phyloP scores from a whole-genome alignment of 257 asterid species.

The Nicotiana otophora region DNA sequence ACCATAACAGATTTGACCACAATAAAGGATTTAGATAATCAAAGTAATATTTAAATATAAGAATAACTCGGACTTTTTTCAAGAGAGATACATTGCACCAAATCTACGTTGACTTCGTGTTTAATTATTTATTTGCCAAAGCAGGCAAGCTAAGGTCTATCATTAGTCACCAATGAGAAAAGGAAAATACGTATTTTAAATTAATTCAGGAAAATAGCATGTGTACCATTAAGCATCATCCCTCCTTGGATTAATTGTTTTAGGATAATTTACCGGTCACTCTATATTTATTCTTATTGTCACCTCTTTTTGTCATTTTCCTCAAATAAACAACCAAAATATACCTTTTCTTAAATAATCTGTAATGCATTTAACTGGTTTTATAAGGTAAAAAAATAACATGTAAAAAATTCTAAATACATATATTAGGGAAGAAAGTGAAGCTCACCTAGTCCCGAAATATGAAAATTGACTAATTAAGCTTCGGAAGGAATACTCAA shows the following conservation, averaged over 20 bases:
- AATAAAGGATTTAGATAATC: neutral
- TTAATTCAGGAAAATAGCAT: neutral
- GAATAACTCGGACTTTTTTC: neutral
- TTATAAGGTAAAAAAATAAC: neutral
- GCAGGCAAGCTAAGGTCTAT: neutral
- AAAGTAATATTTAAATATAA: no score
- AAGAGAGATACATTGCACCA: neutral
- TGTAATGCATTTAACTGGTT: neutral
- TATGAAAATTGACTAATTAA: neutral
- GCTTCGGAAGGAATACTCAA: neutral
- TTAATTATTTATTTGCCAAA: neutral
- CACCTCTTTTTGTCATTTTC: neutral
- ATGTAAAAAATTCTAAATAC: neutral
- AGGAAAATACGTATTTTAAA: no score
- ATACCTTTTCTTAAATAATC: neutral
- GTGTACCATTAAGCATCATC: neutral
- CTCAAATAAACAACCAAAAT: neutral
- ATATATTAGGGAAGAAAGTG: neutral
- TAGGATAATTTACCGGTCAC: no score
- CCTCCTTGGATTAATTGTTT: neutral
- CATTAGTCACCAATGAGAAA: neutral
- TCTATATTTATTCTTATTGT: neutral
- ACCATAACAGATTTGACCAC: no score
- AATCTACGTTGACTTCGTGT: neutral
- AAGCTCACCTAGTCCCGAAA: neutral